Conservation (phyloP, 441 rosid genomes). For the Croton setiger region DNA sequence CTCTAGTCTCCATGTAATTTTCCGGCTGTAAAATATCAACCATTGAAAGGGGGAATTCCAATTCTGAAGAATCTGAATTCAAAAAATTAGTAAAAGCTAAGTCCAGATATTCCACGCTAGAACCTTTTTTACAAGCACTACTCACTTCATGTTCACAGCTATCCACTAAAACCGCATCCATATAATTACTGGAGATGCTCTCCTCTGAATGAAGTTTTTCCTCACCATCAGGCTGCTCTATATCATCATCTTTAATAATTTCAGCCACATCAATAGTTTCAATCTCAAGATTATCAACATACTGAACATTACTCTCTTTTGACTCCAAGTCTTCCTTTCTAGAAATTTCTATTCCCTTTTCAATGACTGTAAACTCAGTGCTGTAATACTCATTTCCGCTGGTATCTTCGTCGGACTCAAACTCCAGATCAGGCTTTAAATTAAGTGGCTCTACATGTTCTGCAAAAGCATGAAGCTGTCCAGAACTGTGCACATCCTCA, state of each 20-base stretch:
- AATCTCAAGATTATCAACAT: slow-evolving; percentile 32
- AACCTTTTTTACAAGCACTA: slow-evolving; percentile 21
- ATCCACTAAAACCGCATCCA: slow-evolving; percentile 23
- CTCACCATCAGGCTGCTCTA: slow-evolving; percentile 25
- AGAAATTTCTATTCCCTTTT: slow-evolving; percentile 49
- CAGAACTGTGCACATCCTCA: slow-evolving; percentile 38
- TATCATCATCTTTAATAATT: slow-evolving; percentile 43
- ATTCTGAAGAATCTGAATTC: slow-evolving; percentile 33
- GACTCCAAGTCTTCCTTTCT: slow-evolving; percentile 29
- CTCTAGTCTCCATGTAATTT: slow-evolving; percentile 35
- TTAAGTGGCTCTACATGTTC: slow-evolving; percentile 28
- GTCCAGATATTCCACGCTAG: slow-evolving; percentile 33
- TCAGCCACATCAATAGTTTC: slow-evolving; percentile 59
- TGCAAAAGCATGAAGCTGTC: slow-evolving; percentile 24
- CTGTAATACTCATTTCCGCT: slow-evolving; percentile 30
- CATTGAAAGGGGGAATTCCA: slow-evolving; percentile 34
- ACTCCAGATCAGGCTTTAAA: slow-evolving; percentile 19
- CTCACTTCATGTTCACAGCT: slow-evolving; percentile 28
- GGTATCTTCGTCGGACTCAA: slow-evolving; percentile 27
- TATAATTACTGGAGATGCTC: slow-evolving; percentile 5
- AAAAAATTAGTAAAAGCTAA: slow-evolving; percentile 30
- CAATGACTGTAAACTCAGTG: slow-evolving; percentile 42
- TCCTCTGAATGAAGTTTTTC: slow-evolving; percentile 17
- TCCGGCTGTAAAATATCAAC: slow-evolving; percentile 38
- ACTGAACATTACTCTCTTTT: slow-evolving; percentile 30